Percentiles rank a stretch among this genome's conserved stretches.
Conservation (phyloP, 257 asterid species). For the Capsicum pubescens region DNA sequence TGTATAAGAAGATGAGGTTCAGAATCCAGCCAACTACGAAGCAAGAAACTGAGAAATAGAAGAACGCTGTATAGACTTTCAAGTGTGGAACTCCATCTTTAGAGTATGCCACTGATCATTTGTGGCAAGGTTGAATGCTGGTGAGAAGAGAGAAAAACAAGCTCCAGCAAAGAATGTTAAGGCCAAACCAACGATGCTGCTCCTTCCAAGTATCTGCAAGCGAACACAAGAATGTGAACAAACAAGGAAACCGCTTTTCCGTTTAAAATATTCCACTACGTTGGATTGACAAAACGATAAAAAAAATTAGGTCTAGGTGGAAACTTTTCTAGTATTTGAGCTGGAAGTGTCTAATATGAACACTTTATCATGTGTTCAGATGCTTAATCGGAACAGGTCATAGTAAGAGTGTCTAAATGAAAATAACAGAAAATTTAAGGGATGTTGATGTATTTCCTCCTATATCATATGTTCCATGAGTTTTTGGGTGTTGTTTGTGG, state of each 20-base stretch:
- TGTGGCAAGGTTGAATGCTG: slow-evolving; percentile 91
- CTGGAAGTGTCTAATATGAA: not conserved
- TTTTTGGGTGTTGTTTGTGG: no score
- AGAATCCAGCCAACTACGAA: slow-evolving; percentile 70
- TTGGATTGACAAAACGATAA: not conserved
- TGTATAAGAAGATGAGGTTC: slow-evolving; percentile 70
- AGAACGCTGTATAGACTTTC: slow-evolving; percentile 85
- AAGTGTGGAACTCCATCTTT: slow-evolving; percentile 68
- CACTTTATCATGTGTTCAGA: not conserved
- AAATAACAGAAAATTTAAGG: not conserved
- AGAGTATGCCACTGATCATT: slow-evolving; percentile 88
- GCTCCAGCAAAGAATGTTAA: slow-evolving; percentile 85
- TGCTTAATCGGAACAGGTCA: not conserved
- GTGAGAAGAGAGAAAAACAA: slow-evolving; percentile 88
- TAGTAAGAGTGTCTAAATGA: not conserved
- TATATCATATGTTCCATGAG: not conserved
- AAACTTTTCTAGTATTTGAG: not conserved
- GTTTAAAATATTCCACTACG: not conserved
- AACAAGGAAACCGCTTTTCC: not conserved
- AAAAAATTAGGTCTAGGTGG: no score
- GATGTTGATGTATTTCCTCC: not conserved
- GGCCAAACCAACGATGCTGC: slow-evolving; percentile 69
- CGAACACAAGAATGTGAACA: not conserved
- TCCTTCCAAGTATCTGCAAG: slow-evolving; percentile 83
- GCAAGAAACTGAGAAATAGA: slow-evolving; percentile 89